phyloP scores from a whole-genome alignment of 441 rosid genomes.

The Eutrema salsugineum region DNA sequence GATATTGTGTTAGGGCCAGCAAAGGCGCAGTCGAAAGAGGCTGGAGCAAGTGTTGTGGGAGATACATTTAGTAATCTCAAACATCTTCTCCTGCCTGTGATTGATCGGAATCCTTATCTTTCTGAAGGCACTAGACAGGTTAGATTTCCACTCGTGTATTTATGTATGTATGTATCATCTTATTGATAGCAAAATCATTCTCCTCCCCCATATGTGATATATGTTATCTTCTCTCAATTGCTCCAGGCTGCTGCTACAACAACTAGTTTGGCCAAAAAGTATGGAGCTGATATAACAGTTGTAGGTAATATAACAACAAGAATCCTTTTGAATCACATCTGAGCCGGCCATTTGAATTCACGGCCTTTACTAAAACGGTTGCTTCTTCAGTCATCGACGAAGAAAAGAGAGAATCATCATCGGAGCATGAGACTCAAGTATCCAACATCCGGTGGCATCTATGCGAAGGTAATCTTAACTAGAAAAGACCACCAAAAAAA shows the following conservation, averaged over 20 bases:
- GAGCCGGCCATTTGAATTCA: too few species aligned
- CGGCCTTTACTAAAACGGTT: too few species aligned
- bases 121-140: conserved; percentile 96
- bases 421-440: conserved; percentile 76
- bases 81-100: conserved; percentile 82
- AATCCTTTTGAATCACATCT: too few species aligned
- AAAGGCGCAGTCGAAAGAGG: conserved; percentile 55
- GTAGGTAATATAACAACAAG: conserved; percentile 42
- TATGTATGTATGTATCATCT: background rate
- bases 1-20: conserved; percentile 34
- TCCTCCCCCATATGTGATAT: too few species aligned
- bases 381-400: conserved; percentile 71
- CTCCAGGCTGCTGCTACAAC: conserved; percentile 59
- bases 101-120: conserved; percentile 79
- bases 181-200: background rate
- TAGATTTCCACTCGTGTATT: background rate
- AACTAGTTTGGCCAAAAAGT: conserved; percentile 80
- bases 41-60: conserved; percentile 45
- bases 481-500: background rate
- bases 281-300: conserved; percentile 94
- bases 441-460: conserved; percentile 91
- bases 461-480: conserved; percentile 49
- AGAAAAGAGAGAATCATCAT: conserved; percentile 64
- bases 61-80: conserved; percentile 61
- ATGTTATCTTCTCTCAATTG: too few species aligned